Evolutionary conservation across 1,284 basidiomycete genomes (phyloP).

Genomic region (Rhodotorula sp.): DNA sequence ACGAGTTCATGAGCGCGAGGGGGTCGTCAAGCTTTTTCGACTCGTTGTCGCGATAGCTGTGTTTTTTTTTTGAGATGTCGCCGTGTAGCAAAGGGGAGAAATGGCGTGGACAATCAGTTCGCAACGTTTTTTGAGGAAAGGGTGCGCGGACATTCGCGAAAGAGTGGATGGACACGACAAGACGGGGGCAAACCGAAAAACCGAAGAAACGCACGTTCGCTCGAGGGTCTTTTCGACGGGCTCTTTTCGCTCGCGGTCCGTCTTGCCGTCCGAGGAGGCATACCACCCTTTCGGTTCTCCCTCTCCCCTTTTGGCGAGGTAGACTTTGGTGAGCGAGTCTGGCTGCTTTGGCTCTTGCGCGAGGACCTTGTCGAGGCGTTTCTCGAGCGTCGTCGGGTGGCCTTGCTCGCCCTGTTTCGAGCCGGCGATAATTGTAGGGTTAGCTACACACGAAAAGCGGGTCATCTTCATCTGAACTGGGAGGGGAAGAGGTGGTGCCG

Average conservation of each 20-base stretch:
- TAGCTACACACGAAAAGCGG: not conserved
- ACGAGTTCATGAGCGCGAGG: constrained; percentile 41
- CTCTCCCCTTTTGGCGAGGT: constrained; percentile 40
- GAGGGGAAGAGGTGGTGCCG: not conserved
- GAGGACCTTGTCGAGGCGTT: constrained; percentile 26
- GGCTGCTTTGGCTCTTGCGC: constrained; percentile 18
- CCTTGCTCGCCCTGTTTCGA: not conserved
- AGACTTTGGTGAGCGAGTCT: constrained; percentile 42
- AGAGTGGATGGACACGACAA: not conserved
- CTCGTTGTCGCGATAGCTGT: constrained; percentile 43
- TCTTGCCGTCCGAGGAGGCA: constrained; percentile 35
- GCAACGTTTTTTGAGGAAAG: too few relatives aligned
- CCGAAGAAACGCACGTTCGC: constrained; percentile 26
- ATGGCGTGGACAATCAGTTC: too few relatives aligned
- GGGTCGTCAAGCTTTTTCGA: constrained; percentile 42
- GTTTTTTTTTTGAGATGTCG: not conserved
- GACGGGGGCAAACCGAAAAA: too few relatives aligned
- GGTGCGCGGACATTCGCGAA: too few relatives aligned
- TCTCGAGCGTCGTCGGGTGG: not conserved
- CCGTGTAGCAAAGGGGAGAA: too few relatives aligned
- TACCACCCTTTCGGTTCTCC: constrained; percentile 42
- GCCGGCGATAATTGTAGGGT: too few relatives aligned
- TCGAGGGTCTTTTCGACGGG: constrained; percentile 40
- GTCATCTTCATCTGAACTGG: not conserved
- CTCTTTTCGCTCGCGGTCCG: constrained; percentile 37